Evolutionary conservation across 331 rosid genomes (phyloP).

Genomic region (Saraca asoca): DNA sequence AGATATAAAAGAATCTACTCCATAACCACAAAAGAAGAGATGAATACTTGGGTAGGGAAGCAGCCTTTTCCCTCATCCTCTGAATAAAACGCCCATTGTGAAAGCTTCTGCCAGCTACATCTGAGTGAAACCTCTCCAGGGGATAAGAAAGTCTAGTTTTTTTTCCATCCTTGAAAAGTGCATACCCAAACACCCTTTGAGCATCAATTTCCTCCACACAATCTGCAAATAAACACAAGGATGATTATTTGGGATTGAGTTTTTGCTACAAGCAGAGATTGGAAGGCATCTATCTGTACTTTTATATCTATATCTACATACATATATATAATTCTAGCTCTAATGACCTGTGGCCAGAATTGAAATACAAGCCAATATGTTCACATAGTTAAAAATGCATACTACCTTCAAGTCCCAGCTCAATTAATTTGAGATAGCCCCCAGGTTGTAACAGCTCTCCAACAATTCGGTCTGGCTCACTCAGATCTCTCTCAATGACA

Average conservation of each 20-base stretch:
- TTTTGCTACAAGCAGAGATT: constrained; percentile 16
- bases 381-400: not conserved
- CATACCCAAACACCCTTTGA: constrained; percentile 82
- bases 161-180: constrained; percentile 93
- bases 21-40: constrained; percentile 28
- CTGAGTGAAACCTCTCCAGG: constrained; percentile 79
- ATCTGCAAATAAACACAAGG: constrained; percentile 52
- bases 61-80: constrained; percentile 88
- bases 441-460: constrained; percentile 95
- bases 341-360: not conserved
- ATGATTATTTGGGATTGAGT: constrained; percentile 9
- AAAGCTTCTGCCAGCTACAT: constrained; percentile 91
- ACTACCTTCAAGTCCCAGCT: constrained; percentile 87
- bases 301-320: too few relatives aligned
- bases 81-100: constrained; percentile 97
- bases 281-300: too few relatives aligned
- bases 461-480: constrained; percentile 87
- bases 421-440: constrained; percentile 86
- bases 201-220: constrained; percentile 90
- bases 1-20: not conserved
- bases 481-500: constrained; percentile 84
- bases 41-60: constrained; percentile 67
- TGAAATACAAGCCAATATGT: not conserved
- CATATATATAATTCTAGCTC: not conserved
- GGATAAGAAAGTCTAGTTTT: constrained; percentile 78